Evolutionary conservation across 768 basidiomycete species (phyloP).

Genomic region (Suillus fuscotomentosus): DNA sequence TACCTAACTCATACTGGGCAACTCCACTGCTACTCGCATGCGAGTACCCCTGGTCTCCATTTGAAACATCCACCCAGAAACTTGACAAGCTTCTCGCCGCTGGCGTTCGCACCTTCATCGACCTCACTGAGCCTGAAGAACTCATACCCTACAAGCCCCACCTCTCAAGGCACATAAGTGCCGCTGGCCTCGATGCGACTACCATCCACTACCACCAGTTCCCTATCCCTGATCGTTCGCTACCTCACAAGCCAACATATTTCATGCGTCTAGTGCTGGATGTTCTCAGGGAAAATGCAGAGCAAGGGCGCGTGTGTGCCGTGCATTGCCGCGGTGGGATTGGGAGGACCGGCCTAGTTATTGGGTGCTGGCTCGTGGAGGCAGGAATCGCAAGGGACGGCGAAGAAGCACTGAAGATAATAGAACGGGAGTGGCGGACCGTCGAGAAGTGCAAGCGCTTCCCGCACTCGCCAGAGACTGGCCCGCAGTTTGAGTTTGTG

Average conservation of each 20-base stretch:
- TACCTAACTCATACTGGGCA: slow-evolving; percentile 88
- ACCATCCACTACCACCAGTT: slow-evolving; percentile 76
- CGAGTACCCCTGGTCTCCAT: slow-evolving; percentile 78
- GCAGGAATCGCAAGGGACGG: slow-evolving; percentile 61
- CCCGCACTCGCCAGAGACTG: slow-evolving; percentile 78
- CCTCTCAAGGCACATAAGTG: slow-evolving; percentile 50
- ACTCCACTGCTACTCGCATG: slow-evolving; percentile 70
- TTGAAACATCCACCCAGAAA: slow-evolving; percentile 53
- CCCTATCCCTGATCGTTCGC: slow-evolving; percentile 70
- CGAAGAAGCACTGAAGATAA: slow-evolving; percentile 59
- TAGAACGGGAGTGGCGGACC: slow-evolving; percentile 67
- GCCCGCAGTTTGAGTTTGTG: slow-evolving; percentile 76
- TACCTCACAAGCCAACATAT: slow-evolving; percentile 53
- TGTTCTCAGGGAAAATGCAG: slow-evolving; percentile 59
- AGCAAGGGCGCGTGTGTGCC: slow-evolving; percentile 57
- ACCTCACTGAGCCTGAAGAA: slow-evolving; percentile 81
- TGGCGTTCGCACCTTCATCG: slow-evolving; percentile 79
- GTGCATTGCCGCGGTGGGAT: slow-evolving; percentile 83
- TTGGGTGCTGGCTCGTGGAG: slow-evolving; percentile 78
- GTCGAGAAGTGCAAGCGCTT: slow-evolving; percentile 78
- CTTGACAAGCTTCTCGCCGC: slow-evolving; percentile 69
- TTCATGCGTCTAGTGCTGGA: slow-evolving; percentile 59
- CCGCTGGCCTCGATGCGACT: slow-evolving; percentile 52
- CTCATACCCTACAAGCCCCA: slow-evolving; percentile 61
- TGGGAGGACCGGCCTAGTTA: slow-evolving; percentile 60